Conservation (phyloP, 1,139 yeast species). For the Eremothecium cymbalariae region DNA sequence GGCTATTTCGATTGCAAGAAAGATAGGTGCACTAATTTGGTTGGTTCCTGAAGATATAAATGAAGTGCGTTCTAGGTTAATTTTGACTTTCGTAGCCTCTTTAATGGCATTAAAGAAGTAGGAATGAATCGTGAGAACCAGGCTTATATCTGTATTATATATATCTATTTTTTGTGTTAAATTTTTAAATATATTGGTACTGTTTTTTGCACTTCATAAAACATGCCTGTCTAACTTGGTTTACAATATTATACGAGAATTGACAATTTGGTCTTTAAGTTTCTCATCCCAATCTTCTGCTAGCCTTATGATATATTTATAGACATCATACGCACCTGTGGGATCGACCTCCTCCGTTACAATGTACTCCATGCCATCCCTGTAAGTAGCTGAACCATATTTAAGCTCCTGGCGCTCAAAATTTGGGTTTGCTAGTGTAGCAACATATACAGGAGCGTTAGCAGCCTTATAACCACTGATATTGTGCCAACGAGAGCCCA, state of each 20-base stretch:
- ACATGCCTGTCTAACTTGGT: not conserved
- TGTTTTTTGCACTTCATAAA: no score
- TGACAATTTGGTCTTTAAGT: slow-evolving; percentile 61
- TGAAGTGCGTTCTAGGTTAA: slow-evolving; percentile 89
- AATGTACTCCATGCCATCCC: slow-evolving; percentile 58
- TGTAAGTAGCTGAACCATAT: slow-evolving; percentile 65
- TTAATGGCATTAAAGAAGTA: slow-evolving; percentile 65
- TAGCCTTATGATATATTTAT: slow-evolving; percentile 48
- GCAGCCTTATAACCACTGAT: slow-evolving; percentile 87
- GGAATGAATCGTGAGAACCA: slow-evolving; percentile 8
- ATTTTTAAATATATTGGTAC: no score
- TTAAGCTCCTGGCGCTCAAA: slow-evolving; percentile 47
- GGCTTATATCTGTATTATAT: slow-evolving; percentile 1
- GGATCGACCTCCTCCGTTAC: slow-evolving; percentile 47
- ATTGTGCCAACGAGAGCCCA: slow-evolving; percentile 84
- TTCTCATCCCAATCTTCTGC: slow-evolving; percentile 59
- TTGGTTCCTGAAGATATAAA: slow-evolving; percentile 98
- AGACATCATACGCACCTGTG: slow-evolving; percentile 59
- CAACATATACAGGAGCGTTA: slow-evolving; percentile 65
- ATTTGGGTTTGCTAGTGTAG: slow-evolving; percentile 40
- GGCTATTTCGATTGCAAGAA: slow-evolving; percentile 97
- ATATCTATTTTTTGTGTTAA: not conserved
- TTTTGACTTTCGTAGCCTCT: slow-evolving; percentile 89
- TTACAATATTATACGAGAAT: slow-evolving; percentile 31
- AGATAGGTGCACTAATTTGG: slow-evolving; percentile 96